A percentile compares a stretch with the other conserved stretches of the same genome.
These are phyloP conservation scores for Pythium pyrilobum DNA, from an alignment of 352 stramenopile genomes.

Conservation along the genomic window DNA sequence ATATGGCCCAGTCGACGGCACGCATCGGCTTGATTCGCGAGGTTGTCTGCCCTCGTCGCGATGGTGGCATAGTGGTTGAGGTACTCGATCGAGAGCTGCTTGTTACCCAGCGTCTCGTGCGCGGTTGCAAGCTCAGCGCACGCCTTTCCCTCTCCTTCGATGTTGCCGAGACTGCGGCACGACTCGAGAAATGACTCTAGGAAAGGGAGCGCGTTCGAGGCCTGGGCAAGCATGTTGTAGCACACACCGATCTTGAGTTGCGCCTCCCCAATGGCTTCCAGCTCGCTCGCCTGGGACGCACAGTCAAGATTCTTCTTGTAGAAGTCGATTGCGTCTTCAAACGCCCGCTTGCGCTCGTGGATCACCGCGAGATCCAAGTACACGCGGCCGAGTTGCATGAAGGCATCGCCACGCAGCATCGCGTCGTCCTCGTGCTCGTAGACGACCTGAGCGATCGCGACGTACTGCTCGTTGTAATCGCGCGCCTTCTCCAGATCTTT, in stretches of 20 bases:
- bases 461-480: constrained; percentile 77
- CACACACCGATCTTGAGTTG: constrained; percentile 75
- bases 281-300: constrained; percentile 52
- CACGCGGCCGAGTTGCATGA: constrained; percentile 66
- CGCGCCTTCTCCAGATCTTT: constrained; percentile 67
- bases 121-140: constrained; percentile 86
- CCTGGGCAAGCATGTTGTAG: constrained; percentile 60
- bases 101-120: constrained; percentile 76
- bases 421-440: constrained; percentile 69
- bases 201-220: constrained; percentile 70
- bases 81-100: constrained; percentile 82
- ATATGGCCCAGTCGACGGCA: constrained; percentile 84
- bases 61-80: constrained; percentile 84
- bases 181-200: constrained; percentile 75
- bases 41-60: constrained; percentile 74
- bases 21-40: constrained; percentile 82
- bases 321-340: constrained; percentile 50
- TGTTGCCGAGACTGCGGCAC: constrained; percentile 44
- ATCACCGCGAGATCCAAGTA: constrained; percentile 61
- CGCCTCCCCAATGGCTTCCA: constrained; percentile 47
- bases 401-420: constrained; percentile 41
- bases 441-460: constrained; percentile 62
- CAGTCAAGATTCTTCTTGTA: constrained; percentile 78
- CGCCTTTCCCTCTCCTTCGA: constrained; percentile 76
- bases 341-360: constrained; percentile 34